phyloP scores from a whole-genome alignment of 352 stramenopile genomes.

The Globisporangium nunn region DNA sequence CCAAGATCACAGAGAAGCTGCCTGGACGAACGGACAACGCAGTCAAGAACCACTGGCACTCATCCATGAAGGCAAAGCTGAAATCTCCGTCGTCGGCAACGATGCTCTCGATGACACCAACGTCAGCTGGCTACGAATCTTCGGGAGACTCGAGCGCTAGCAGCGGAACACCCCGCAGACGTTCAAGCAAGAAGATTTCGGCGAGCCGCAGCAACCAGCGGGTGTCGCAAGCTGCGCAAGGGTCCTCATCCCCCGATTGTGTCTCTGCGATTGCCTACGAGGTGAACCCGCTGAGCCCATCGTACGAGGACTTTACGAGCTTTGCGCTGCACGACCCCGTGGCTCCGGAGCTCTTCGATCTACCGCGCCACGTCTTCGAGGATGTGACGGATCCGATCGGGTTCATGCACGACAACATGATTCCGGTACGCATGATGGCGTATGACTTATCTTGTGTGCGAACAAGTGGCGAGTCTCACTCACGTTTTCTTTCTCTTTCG shows the following conservation, averaged over 20 bases:
- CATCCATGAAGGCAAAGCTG: constrained; percentile 59
- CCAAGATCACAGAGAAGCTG: constrained; percentile 95
- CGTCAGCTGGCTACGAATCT: not conserved
- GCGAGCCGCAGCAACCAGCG: constrained; percentile 1
- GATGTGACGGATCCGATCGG: constrained; percentile 11
- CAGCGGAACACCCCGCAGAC: constrained; percentile 1
- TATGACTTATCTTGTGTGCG: too few relatives aligned
- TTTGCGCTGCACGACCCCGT: constrained; percentile 13
- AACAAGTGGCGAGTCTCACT: not conserved
- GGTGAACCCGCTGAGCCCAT: not conserved
- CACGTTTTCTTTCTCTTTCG: not conserved
- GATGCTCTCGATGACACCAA: too few relatives aligned
- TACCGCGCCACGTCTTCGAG: constrained; percentile 13
- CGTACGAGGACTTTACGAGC: constrained; percentile 12
- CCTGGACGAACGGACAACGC: constrained; percentile 94
- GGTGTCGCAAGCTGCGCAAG: constrained; percentile 4
- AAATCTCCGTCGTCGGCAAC: constrained; percentile 17
- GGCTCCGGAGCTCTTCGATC: constrained; percentile 7
- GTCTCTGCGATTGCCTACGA: constrained; percentile 7
- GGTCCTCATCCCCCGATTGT: constrained; percentile 13
- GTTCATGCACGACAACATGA: constrained; percentile 7
- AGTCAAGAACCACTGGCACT: constrained; percentile 98
- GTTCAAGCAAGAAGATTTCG: constrained; percentile 9
- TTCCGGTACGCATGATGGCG: constrained; percentile 1
- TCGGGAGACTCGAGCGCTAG: not conserved